These are phyloP conservation scores for Gaultheria prostrata DNA, from an alignment of 148 eudicot species.

Conservation along the genomic window DNA sequence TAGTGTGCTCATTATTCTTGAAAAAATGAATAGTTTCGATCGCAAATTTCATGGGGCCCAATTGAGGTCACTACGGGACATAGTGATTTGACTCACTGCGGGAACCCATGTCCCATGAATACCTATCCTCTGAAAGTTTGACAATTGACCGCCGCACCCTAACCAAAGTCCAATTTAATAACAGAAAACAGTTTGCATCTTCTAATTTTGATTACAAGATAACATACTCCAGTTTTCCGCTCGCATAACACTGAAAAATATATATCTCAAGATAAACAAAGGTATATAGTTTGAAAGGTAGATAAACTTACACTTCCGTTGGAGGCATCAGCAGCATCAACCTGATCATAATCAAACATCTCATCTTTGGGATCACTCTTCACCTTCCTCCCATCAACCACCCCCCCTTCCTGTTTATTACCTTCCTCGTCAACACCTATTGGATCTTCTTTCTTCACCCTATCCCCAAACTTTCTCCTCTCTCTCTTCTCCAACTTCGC, in stretches of 20 bases:
- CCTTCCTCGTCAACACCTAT: conserved; percentile 24
- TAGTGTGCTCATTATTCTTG: too few species aligned
- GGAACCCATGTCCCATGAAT: too few species aligned
- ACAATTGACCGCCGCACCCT: background rate
- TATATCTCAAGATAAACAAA: background rate
- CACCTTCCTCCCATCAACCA: conserved; percentile 25
- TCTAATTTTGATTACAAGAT: background rate
- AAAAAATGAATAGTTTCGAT: too few species aligned
- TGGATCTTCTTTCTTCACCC: conserved; percentile 29
- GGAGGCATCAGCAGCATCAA: background rate
- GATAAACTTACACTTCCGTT: conserved; percentile 46
- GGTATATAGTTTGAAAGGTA: background rate
- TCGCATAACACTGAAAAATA: background rate
- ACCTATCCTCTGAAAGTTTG: background rate
- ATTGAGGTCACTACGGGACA: too few species aligned
- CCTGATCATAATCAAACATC: conserved; percentile 12
- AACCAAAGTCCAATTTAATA: background rate
- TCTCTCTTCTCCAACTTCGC: conserved; percentile 28
- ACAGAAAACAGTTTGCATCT: background rate
- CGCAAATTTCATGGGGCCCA: too few species aligned
- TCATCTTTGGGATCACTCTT: conserved; percentile 27
- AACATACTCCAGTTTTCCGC: background rate
- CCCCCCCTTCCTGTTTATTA: conserved; percentile 15
- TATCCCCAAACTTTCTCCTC: conserved; percentile 39
- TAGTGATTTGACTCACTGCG: too few species aligned